phyloP scores from a whole-genome alignment of 305 asterid species.

The Fraxinus albicans region DNA sequence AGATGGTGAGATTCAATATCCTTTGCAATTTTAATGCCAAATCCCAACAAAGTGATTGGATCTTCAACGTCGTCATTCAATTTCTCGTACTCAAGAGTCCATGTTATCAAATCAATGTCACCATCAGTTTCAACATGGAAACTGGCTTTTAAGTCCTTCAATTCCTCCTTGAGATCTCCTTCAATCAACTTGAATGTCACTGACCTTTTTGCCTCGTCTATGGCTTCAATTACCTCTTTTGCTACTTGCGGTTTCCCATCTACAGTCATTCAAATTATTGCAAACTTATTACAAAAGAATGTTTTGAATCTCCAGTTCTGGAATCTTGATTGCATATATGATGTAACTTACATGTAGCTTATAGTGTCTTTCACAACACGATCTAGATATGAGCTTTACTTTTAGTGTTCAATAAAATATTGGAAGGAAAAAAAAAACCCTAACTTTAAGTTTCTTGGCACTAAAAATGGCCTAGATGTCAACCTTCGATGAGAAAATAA shows the following conservation, averaged over 20 bases:
- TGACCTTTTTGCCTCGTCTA: slow-evolving; percentile 23
- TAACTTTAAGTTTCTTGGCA: not conserved
- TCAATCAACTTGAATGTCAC: slow-evolving; percentile 26
- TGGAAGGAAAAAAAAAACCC: too few species aligned
- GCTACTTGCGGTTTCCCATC: slow-evolving; percentile 9
- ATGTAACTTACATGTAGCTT: not conserved
- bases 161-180: slow-evolving; percentile 18
- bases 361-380: not conserved
- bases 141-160: slow-evolving; percentile 4
- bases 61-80: slow-evolving; percentile 16
- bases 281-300: not conserved
- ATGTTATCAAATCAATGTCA: slow-evolving; percentile 7
- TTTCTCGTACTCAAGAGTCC: slow-evolving; percentile 27
- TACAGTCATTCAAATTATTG: not conserved
- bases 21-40: slow-evolving; percentile 3
- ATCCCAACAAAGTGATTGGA: slow-evolving; percentile 12
- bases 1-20: slow-evolving; percentile 20
- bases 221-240: slow-evolving; percentile 21
- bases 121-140: slow-evolving; percentile 25
- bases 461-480: not conserved
- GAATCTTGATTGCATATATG: not conserved
- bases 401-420: too few species aligned
- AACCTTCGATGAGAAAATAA: not conserved
- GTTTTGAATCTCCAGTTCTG: not conserved
- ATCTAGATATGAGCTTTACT: not conserved